Conservation (phyloP, 108 stramenopile genomes). For the Skeletonema menzelii region DNA sequence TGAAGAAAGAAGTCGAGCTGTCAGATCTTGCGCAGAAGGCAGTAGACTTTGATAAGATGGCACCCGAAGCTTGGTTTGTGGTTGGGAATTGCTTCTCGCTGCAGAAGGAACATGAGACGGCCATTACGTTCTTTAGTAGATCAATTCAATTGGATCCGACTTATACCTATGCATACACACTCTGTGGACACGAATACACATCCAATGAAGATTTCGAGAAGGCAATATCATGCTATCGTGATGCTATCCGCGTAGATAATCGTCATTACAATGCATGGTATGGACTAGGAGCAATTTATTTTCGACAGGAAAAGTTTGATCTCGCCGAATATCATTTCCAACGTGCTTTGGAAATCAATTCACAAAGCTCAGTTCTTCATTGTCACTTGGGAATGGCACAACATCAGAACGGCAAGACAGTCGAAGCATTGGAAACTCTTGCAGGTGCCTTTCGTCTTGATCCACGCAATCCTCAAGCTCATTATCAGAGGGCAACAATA, state of each 20-base stretch:
- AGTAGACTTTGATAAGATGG: conserved; percentile 81
- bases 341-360: conserved; percentile 87
- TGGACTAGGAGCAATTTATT: conserved; percentile 96
- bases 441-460: conserved; percentile 82
- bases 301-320: conserved; percentile 95
- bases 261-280: conserved; percentile 94
- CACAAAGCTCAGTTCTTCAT: conserved; percentile 85
- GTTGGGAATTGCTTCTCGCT: conserved; percentile 97
- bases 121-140: conserved; percentile 91
- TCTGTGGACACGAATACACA: conserved; percentile 97
- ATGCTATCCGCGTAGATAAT: conserved; percentile 87
- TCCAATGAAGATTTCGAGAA: conserved; percentile 97
- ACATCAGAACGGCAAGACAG: conserved; percentile 86
- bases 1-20: conserved; percentile 95
- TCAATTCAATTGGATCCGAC: conserved; percentile 88
- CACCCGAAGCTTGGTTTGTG: conserved; percentile 95
- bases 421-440: conserved; percentile 90
- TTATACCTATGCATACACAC: conserved; percentile 95
- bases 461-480: conserved; percentile 93
- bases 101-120: conserved; percentile 97
- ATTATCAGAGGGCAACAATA: conserved; percentile 94
- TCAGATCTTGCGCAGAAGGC: conserved; percentile 91
- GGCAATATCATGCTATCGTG: conserved; percentile 89
- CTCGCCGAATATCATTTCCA: conserved; percentile 96
- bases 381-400: conserved; percentile 96